Evolutionary conservation across 495 filamentous ascomycete species (phyloP).

Genomic region (Parathielavia hyrcaniae): DNA sequence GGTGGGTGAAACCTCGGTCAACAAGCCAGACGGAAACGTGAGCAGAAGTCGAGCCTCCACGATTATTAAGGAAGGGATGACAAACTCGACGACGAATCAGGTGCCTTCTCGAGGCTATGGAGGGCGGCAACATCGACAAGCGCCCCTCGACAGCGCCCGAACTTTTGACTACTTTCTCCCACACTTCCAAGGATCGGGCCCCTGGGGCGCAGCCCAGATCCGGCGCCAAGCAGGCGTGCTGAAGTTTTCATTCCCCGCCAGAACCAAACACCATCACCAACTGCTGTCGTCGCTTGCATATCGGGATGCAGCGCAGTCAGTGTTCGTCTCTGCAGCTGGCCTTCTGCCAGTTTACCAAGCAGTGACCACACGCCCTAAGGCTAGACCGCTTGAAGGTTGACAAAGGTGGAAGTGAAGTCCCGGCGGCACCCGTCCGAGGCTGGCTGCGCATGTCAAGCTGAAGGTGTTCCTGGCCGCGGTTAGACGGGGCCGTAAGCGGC

Average conservation of each 20-base stretch:
- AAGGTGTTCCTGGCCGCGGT: conserved; percentile 3
- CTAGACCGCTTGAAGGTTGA: background rate
- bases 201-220: conserved; percentile 18
- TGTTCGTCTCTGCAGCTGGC: no score
- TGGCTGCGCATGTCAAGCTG: background rate
- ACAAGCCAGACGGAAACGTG: conserved; percentile 8
- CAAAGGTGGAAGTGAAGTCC: background rate
- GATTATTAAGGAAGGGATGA: background rate
- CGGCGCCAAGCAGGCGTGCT: conserved; percentile 17
- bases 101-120: conserved; percentile 1
- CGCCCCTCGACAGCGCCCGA: no score
- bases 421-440: conserved; percentile 1
- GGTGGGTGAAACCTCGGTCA: conserved; percentile 18
- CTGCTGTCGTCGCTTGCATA: background rate
- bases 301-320: no score
- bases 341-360: no score
- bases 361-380: no score
- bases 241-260: background rate
- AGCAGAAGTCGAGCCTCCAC: background rate
- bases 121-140: conserved; percentile 5
- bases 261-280: background rate
- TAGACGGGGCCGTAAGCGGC: background rate
- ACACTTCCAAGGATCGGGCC: conserved; percentile 5
- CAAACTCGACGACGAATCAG: conserved; percentile 13
- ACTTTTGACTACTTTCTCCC: conserved; percentile 4